Percentiles rank a stretch among this genome's conserved stretches.
Conservation (phyloP, 2,329 filamentous ascomycete species). For the Biscogniauxia marginata region DNA sequence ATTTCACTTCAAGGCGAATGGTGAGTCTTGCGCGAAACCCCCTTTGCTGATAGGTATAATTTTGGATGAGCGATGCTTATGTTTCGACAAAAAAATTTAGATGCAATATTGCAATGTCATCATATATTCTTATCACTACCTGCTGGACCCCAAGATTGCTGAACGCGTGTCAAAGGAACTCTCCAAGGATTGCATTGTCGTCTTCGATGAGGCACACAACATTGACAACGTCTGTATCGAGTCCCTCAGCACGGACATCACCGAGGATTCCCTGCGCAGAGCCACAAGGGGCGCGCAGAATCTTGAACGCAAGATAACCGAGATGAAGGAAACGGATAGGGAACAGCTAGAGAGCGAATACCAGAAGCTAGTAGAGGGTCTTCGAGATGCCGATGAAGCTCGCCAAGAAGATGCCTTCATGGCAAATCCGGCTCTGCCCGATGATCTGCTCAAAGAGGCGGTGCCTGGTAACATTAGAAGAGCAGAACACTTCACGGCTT, state of each 20-base stretch:
- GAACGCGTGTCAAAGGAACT: slow-evolving; percentile 93
- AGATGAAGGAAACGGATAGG: slow-evolving; percentile 95
- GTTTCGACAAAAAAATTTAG: slow-evolving; percentile 41
- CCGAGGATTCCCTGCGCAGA: slow-evolving; percentile 88
- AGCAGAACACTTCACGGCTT: slow-evolving; percentile 93
- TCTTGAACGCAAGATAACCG: slow-evolving; percentile 82
- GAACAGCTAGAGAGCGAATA: slow-evolving; percentile 95
- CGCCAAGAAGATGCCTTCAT: slow-evolving; percentile 95
- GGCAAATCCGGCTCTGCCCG: slow-evolving; percentile 91
- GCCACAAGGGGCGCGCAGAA: slow-evolving; percentile 89
- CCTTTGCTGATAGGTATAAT: neutral
- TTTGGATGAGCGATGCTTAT: slow-evolving; percentile 6
- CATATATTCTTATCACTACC: slow-evolving; percentile 98
- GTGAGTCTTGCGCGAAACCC: slow-evolving; percentile 43
- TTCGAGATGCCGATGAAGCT: slow-evolving; percentile 84
- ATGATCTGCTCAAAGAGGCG: slow-evolving; percentile 91
- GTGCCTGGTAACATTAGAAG: slow-evolving; percentile 94
- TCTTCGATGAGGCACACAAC: slow-evolving; percentile 98
- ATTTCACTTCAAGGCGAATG: slow-evolving; percentile 95
- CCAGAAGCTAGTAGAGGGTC: slow-evolving; percentile 87
- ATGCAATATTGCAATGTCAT: slow-evolving; percentile 99
- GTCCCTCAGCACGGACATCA: slow-evolving; percentile 92
- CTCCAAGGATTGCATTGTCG: slow-evolving; percentile 96
- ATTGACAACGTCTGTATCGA: slow-evolving; percentile 99
- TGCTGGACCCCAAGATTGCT: slow-evolving; percentile 96